Conservation (phyloP, 345 rosid genomes). For the Geranium rotundifolium region DNA sequence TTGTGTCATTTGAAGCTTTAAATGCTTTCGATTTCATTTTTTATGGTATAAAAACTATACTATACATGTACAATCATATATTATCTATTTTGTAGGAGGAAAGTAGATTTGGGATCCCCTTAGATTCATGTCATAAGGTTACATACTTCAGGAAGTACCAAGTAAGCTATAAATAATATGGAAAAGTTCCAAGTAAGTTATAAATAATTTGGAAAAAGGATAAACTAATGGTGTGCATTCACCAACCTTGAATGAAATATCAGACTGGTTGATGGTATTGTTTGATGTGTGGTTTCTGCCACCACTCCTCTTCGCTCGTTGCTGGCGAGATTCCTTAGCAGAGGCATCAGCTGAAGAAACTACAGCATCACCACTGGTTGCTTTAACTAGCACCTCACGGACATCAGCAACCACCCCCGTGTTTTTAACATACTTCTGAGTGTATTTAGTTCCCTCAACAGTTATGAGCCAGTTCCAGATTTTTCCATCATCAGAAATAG, state of each 20-base stretch:
- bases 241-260: constrained; percentile 60
- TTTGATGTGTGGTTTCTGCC: constrained; percentile 28
- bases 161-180: neutral
- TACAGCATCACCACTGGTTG: constrained; percentile 12
- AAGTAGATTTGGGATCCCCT: neutral
- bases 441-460: constrained; percentile 57
- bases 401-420: constrained; percentile 15
- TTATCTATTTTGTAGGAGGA: too few relatives aligned
- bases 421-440: constrained; percentile 26
- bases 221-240: constrained; percentile 2
- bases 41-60: neutral
- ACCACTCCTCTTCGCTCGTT: constrained; percentile 19
- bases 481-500: constrained; percentile 94
- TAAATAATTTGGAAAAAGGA: neutral
- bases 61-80: neutral
- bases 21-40: neutral
- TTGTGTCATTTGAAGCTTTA: neutral
- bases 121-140: neutral
- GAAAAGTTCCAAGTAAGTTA: neutral
- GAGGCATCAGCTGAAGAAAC: constrained; percentile 26
- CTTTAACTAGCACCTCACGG: constrained; percentile 18
- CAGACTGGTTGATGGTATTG: constrained; percentile 20
- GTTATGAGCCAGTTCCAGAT: constrained; percentile 89
- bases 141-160: neutral
- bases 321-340: constrained; percentile 22